These are phyloP conservation scores for Xylaria grammica DNA, from an alignment of 495 filamentous ascomycete species.

Conservation along the genomic window DNA sequence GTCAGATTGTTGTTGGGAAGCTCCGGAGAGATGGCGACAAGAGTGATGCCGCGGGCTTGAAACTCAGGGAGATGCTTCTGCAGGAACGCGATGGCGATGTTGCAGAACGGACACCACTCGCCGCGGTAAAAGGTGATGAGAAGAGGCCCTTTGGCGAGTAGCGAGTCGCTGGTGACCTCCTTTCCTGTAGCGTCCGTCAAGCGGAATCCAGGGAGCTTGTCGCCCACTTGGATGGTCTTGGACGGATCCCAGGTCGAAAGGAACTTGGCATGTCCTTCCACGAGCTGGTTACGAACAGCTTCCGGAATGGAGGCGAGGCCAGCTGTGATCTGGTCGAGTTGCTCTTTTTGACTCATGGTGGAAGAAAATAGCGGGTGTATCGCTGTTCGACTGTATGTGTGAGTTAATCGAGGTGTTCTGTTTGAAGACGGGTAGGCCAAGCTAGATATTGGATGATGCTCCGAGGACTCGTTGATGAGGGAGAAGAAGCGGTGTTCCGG, in stretches of 20 bases:
- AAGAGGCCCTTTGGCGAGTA: constrained; percentile 44
- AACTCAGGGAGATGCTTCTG: constrained; percentile 40
- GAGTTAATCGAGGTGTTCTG: background rate
- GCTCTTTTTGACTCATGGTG: constrained; percentile 10
- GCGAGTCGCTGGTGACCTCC: constrained; percentile 30
- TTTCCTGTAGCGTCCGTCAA: constrained; percentile 39
- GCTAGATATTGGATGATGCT: background rate
- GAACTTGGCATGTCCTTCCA: constrained; percentile 20
- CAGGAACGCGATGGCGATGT: constrained; percentile 37
- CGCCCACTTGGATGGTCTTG: constrained; percentile 39
- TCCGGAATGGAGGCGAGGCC: background rate
- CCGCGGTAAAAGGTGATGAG: constrained; percentile 52
- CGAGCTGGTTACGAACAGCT: constrained; percentile 41
- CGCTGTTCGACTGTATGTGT: background rate
- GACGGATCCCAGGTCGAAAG: constrained; percentile 29
- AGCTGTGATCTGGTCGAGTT: background rate
- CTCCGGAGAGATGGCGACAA: constrained; percentile 49
- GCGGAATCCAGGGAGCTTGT: constrained; percentile 36
- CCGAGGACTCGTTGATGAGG: background rate
- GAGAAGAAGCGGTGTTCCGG: background rate
- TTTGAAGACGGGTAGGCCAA: background rate
- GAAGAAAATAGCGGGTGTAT: too few relatives aligned
- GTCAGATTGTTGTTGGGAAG: constrained; percentile 40
- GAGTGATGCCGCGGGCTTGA: constrained; percentile 41
- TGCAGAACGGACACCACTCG: constrained; percentile 53